phyloP scores from a whole-genome alignment of 495 filamentous ascomycete species.

The Penicillium riverlandense region DNA sequence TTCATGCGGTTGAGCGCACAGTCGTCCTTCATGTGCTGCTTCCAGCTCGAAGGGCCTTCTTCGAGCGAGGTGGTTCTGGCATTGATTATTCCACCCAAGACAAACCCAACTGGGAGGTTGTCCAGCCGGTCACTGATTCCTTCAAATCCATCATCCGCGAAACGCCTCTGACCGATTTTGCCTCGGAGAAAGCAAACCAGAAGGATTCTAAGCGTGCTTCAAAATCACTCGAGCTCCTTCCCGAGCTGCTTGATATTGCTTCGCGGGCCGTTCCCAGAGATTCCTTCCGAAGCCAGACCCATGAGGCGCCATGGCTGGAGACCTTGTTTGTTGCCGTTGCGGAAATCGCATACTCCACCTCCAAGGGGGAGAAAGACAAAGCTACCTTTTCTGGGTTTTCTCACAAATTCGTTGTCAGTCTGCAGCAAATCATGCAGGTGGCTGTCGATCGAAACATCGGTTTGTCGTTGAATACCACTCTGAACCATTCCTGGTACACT shows the following conservation, averaged over 20 bases:
- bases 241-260: constrained; percentile 37
- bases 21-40: constrained; percentile 64
- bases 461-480: constrained; percentile 36
- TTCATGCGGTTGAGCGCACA: constrained; percentile 50
- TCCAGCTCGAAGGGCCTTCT: constrained; percentile 54
- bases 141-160: constrained; percentile 33
- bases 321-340: constrained; percentile 52
- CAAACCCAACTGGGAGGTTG: constrained; percentile 38
- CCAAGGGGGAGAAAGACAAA: constrained; percentile 24
- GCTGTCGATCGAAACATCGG: constrained; percentile 32
- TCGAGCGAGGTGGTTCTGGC: constrained; percentile 33
- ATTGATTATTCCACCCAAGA: constrained; percentile 35
- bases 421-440: constrained; percentile 39
- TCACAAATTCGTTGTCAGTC: constrained; percentile 25
- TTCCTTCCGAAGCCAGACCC: constrained; percentile 45
- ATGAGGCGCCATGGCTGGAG: constrained; percentile 61
- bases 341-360: constrained; percentile 34
- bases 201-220: constrained; percentile 16
- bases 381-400: constrained; percentile 11
- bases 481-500: constrained; percentile 37
- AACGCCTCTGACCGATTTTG: constrained; percentile 5
- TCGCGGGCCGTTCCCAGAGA: constrained; percentile 46
- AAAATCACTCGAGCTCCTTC: constrained; percentile 22
- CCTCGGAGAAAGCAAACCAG: not conserved
- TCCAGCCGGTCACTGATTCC: constrained; percentile 36